These are phyloP conservation scores for Petunia hybrid DNA, from an alignment of 305 asterid genomes.

Conservation along the genomic window DNA sequence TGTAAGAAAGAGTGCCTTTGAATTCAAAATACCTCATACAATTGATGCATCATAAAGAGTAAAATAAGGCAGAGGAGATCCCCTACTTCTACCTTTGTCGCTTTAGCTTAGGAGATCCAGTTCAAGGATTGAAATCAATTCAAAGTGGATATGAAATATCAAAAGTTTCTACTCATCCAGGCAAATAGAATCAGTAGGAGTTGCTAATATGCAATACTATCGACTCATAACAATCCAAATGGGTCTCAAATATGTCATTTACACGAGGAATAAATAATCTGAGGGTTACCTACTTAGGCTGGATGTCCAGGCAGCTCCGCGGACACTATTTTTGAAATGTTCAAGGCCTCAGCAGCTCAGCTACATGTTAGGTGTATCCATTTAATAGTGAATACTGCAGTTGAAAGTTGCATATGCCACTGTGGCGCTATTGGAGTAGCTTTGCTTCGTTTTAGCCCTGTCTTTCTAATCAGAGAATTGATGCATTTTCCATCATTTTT, in stretches of 20 bases:
- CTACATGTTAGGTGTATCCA: slow-evolving; percentile 11
- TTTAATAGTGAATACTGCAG: slow-evolving; percentile 10
- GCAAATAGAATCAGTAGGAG: background rate
- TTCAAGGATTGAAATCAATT: slow-evolving; percentile 24
- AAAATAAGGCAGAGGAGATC: slow-evolving; percentile 16
- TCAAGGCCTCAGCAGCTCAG: slow-evolving; percentile 6
- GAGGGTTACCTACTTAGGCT: slow-evolving; percentile 17
- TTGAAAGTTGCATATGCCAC: background rate
- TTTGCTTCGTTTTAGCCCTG: background rate
- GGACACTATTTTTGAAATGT: slow-evolving; percentile 7
- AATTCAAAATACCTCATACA: slow-evolving; percentile 23
- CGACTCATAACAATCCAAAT: background rate
- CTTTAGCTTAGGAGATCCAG: slow-evolving; percentile 8
- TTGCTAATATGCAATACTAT: background rate
- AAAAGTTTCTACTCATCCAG: slow-evolving; percentile 11
- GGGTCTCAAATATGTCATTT: slow-evolving; percentile 20
- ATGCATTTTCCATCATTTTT: slow-evolving; percentile 41
- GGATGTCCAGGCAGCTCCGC: background rate
- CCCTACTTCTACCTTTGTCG: slow-evolving; percentile 8
- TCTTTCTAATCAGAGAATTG: background rate
- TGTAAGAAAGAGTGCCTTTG: background rate
- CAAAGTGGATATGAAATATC: background rate
- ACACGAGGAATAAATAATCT: background rate
- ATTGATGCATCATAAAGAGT: background rate
- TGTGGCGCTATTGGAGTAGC: slow-evolving; percentile 18